These are phyloP conservation scores for Teratosphaeria pseudoeucalypti DNA, from an alignment of 2,329 filamentous ascomycete genomes.

Conservation along the genomic window DNA sequence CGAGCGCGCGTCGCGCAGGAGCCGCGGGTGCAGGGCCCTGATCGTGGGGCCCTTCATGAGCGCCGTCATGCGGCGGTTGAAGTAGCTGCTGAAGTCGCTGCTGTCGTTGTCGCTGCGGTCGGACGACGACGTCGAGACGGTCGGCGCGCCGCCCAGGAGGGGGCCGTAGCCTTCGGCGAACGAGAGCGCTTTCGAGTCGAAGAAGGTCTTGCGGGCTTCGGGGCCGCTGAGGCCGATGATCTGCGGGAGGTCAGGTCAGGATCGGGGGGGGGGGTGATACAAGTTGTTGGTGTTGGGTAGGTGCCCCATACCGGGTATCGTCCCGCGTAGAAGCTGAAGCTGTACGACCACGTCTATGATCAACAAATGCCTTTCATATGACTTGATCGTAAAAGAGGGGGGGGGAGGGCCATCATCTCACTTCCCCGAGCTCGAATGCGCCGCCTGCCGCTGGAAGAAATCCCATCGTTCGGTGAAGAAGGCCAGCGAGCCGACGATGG, in stretches of 20 bases:
- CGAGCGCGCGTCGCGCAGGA: conserved; percentile 35
- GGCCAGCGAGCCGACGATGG: conserved; percentile 34
- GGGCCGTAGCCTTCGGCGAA: conserved; percentile 33
- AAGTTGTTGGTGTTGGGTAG: no score
- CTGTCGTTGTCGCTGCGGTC: conserved; percentile 3
- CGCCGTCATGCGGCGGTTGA: conserved; percentile 14
- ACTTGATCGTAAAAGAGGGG: background rate
- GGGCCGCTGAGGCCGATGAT: conserved; percentile 35
- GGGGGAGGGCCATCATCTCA: background rate
- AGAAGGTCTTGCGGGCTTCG: conserved; percentile 34
- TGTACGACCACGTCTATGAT: background rate
- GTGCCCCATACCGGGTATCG: conserved; percentile 28
- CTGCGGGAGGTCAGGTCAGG: background rate
- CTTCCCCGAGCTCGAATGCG: conserved; percentile 29
- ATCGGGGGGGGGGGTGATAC: background rate
- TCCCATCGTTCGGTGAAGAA: conserved; percentile 40
- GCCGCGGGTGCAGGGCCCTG: conserved; percentile 25
- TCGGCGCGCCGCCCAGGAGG: conserved; percentile 18
- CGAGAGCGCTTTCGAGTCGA: conserved; percentile 35
- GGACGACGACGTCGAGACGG: conserved; percentile 17
- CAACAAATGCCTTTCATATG: background rate
- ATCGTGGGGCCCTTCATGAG: conserved; percentile 21
- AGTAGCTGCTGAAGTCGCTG: conserved; percentile 13
- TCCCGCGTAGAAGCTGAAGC: conserved; percentile 41
- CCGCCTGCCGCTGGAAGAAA: conserved; percentile 31